Conservation (phyloP, 1,139 yeast species). For the Nakaseomyces uthaithaninus region DNA sequence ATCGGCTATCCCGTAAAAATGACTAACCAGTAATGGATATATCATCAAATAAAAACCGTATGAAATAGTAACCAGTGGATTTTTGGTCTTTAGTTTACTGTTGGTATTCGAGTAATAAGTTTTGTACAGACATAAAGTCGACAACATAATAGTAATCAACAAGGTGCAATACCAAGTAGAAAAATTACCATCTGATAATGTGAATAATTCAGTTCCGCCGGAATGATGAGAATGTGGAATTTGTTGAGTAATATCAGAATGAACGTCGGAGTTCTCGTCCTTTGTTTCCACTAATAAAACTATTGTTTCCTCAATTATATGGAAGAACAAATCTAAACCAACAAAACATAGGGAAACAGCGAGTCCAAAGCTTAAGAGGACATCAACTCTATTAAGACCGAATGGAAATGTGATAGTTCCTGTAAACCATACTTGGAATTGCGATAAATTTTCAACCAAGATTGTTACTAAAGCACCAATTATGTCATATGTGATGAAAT, state of each 20-base stretch:
- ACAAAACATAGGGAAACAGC: constrained; percentile 82
- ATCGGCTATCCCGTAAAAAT: constrained; percentile 22
- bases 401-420: constrained; percentile 84
- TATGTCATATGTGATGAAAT: constrained; percentile 79
- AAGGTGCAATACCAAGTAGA: constrained; percentile 32
- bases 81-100: constrained; percentile 29
- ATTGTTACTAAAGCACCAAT: constrained; percentile 67
- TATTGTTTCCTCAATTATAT: constrained; percentile 68
- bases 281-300: constrained; percentile 38
- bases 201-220: constrained; percentile 15
- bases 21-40: constrained; percentile 22
- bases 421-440: constrained; percentile 85
- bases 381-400: constrained; percentile 84
- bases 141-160: constrained; percentile 24
- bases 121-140: constrained; percentile 31
- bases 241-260: constrained; percentile 23
- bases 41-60: constrained; percentile 25
- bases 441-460: constrained; percentile 69
- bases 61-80: constrained; percentile 28
- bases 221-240: constrained; percentile 55
- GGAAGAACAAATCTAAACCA: constrained; percentile 82
- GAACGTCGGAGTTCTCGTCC: constrained; percentile 15
- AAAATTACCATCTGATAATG: constrained; percentile 34
- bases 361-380: constrained; percentile 77
- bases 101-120: constrained; percentile 33